Evolutionary conservation across 345 rosid species (phyloP), one percentile per base, ranked within the genome.

Genomic region (Lepidium aucheri): DNA sequence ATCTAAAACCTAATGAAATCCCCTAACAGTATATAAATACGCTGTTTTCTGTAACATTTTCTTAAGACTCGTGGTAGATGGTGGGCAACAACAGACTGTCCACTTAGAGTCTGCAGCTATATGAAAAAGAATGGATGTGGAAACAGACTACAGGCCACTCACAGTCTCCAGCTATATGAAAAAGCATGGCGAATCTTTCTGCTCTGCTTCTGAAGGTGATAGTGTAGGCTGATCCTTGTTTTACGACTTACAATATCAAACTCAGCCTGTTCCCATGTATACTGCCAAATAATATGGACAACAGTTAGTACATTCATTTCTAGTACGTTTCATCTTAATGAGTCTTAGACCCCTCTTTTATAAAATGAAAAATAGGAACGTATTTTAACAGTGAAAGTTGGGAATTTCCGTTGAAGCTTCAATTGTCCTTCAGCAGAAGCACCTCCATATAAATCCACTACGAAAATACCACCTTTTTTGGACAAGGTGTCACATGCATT

Each of bases 81-180:
- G 28, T 46, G 0, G 20, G 30, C 35, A 51, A 30, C 32, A 35
- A 1, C 32, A 7, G 32, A 57, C 12, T 17, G 17, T 46, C 63
- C 18, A 73, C 6, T 53, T 51, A 14, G 22, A 26, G 6, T 26
- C 30, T 26, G 5, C 30, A 26, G 30, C 30, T 26, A 26, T 26
- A 26, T 26, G 16, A 57, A 30, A 38, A 39, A n/a, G 38, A 56
- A 66, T 30, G 30, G 14, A 54, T 52, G 9, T 32, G 12, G 14
- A 63, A n/a, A 28, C 5, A 46, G 59, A 42, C 40, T 63, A 17
- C 8, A 68, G 8, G 67, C 13, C 22, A 72, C 96, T 81, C 79
- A 87, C 95, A 84, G 89, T 73, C 95, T 87, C 98, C 98, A 92
- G 67, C 84, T 84, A 71, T 92, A 89, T 0, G 98, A 89, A 70